A percentile compares a stretch with the other conserved stretches of the same genome.
Evolutionary conservation across 1,139 yeast species (phyloP).

Genomic region (Geotrichum fermentans): DNA sequence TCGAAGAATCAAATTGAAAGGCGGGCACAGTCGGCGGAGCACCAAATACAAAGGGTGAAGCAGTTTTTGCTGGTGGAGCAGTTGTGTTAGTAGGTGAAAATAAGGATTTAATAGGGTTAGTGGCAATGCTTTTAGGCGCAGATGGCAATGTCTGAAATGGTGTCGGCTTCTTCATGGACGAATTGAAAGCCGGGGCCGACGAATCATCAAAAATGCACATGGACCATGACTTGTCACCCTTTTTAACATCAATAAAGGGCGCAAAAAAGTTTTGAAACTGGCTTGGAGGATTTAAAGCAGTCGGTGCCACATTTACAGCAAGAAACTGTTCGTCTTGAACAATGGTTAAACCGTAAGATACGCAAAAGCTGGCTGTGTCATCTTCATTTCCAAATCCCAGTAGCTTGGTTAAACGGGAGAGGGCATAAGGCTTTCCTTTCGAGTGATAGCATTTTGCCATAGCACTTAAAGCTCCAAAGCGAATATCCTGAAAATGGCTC

Average conservation of each 20-base stretch:
- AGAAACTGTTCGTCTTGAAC: constrained; percentile 43
- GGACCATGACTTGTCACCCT: constrained; percentile 34
- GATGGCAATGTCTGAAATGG: constrained; percentile 5
- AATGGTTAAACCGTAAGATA: constrained; percentile 59
- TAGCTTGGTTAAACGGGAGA: constrained; percentile 44
- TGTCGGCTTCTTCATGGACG: not conserved
- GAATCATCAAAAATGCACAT: constrained; percentile 43
- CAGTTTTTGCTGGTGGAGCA: too few species aligned
- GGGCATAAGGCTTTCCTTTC: constrained; percentile 61
- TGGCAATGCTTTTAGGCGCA: not conserved
- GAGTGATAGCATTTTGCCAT: constrained; percentile 67
- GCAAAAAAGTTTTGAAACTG: constrained; percentile 55
- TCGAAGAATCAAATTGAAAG: constrained; percentile 1
- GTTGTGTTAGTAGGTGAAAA: not conserved
- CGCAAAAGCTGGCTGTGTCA: constrained; percentile 53
- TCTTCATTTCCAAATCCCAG: constrained; percentile 63
- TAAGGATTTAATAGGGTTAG: not conserved
- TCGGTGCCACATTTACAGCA: constrained; percentile 53
- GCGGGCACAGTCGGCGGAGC: not conserved
- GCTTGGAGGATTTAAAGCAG: constrained; percentile 44
- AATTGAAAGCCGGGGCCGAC: not conserved
- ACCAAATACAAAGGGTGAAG: constrained; percentile 8
- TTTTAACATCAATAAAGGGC: constrained; percentile 47
- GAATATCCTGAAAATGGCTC: constrained; percentile 70
- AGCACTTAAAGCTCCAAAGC: constrained; percentile 69